Evolutionary conservation across 2,329 filamentous ascomycete species (phyloP), one percentile per base, ranked within the genome.

Genomic region (Elsinoe fawcettii): DNA sequence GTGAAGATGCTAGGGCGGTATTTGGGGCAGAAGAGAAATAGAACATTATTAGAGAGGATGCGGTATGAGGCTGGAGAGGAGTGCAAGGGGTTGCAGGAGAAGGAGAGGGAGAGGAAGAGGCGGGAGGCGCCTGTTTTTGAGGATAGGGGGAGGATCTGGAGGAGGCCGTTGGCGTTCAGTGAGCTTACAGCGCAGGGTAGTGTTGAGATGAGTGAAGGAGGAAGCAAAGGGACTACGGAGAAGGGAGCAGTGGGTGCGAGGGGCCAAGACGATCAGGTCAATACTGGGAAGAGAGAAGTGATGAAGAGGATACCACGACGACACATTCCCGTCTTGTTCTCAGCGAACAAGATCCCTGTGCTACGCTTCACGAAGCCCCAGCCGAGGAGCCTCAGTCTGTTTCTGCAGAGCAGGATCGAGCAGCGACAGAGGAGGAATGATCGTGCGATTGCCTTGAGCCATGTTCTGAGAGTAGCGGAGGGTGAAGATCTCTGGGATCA

Each of bases 361-460:
- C 68, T 92, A 25, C 81, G 87, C 34, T 70, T 85, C 44, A 77
- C 74, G 60, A 87, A 86, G 67, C 83, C 84, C 3, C 85, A 90
- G 67, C 79, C 84, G 1, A 66, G 67, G 0, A 70, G 71, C n/a
- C 69, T 91, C 18, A 79, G 76, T n/a, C 72, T 78, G 7, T 75
- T 85, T 14, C 64, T 91, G 1, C 72, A 75, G 8, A 72, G 80
- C 51, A 81, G 80, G 63, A 68, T 78, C 16, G 60, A 66, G 3
- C 66, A 71, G 37, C 77, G 77, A n/a, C 69, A 75, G 43, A 66
- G 67, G 44, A 70, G 75, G 14, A 67, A 78, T 11, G 59, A 71
- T 47, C 65, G 65, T 14, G 63, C 75, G 0, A 60, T 74, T 7
- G 63, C 70, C 5, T 63, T 82, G 20, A 65, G 71, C 8, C 74